Percentiles rank a stretch among this genome's conserved stretches.
Conservation (phyloP, 768 basidiomycete species). For the Auricularia sp. region DNA sequence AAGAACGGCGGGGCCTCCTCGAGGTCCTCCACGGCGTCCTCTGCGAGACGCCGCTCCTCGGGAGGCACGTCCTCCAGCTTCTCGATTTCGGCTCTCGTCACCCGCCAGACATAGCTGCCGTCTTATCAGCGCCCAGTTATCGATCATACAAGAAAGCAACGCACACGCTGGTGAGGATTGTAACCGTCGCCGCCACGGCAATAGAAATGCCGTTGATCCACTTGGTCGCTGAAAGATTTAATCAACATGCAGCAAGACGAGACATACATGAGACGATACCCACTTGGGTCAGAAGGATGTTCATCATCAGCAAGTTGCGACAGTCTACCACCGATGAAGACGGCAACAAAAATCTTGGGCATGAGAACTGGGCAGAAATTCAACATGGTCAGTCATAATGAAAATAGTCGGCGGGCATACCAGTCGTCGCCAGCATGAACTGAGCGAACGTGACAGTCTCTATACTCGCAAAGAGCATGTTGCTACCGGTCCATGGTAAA, state of each 20-base stretch:
- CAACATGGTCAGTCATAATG: background rate
- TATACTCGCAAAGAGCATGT: slow-evolving; percentile 40
- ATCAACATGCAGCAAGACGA: background rate
- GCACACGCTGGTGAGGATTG: slow-evolving; percentile 57
- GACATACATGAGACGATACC: slow-evolving; percentile 10
- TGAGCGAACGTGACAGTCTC: slow-evolving; percentile 64
- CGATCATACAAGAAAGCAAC: slow-evolving; percentile 15
- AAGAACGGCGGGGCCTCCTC: slow-evolving; percentile 37
- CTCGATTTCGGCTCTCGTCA: slow-evolving; percentile 53
- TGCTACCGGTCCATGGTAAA: slow-evolving; percentile 1
- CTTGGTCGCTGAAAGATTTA: slow-evolving; percentile 40
- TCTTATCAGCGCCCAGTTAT: slow-evolving; percentile 6
- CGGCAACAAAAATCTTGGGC: slow-evolving; percentile 62
- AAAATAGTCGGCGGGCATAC: background rate
- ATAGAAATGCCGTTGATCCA: slow-evolving; percentile 54
- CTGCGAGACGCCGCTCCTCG: slow-evolving; percentile 44
- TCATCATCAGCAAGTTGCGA: slow-evolving; percentile 69
- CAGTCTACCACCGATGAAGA: slow-evolving; percentile 70
- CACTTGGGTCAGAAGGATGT: slow-evolving; percentile 70
- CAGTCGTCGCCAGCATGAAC: slow-evolving; percentile 61
- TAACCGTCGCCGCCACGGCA: slow-evolving; percentile 47
- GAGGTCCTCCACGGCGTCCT: slow-evolving; percentile 49
- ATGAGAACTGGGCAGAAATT: slow-evolving; percentile 33
- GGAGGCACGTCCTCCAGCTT: slow-evolving; percentile 39
- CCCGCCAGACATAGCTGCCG: slow-evolving; percentile 53